phyloP scores from a whole-genome alignment of 164 flowering plant species.

The Saururus chinensis region DNA sequence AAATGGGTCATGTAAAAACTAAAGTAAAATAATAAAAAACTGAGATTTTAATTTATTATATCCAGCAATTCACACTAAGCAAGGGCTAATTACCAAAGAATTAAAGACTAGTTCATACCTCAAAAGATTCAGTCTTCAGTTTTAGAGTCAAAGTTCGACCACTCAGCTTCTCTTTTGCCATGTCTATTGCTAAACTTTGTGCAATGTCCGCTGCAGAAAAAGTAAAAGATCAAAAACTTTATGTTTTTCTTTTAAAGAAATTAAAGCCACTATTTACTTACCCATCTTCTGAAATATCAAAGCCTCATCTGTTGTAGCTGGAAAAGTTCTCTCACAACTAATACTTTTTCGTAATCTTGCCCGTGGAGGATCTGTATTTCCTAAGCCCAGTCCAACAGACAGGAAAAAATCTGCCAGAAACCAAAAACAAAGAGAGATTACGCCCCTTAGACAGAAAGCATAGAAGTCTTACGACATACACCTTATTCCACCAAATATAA shows the following conservation, averaged over 20 bases:
- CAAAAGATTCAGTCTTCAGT: conserved; percentile 86
- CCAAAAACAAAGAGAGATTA: conserved; percentile 4
- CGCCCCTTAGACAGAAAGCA: too few relatives aligned
- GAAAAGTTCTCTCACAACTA: conserved; percentile 86
- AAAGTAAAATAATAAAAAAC: too few relatives aligned
- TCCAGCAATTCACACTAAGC: background rate
- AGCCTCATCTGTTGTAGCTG: conserved; percentile 52
- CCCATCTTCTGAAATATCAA: conserved; percentile 58
- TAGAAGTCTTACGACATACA: too few relatives aligned
- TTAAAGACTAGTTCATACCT: conserved; percentile 36
- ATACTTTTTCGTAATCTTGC: conserved; percentile 60
- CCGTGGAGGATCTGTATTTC: conserved; percentile 59
- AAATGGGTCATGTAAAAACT: too few relatives aligned
- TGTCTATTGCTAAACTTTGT: conserved; percentile 60
- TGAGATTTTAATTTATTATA: background rate
- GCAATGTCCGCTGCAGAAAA: conserved; percentile 72
- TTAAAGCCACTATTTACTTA: conserved; percentile 11
- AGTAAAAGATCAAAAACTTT: conserved; percentile 1
- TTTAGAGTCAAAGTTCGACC: conserved; percentile 92
- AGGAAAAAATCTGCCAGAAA: conserved; percentile 66
- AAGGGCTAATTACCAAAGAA: background rate
- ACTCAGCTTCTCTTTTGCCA: conserved; percentile 66
- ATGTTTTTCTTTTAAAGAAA: background rate
- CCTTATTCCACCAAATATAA: too few relatives aligned
- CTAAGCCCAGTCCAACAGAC: conserved; percentile 85